A percentile compares a stretch with the other conserved stretches of the same genome.
Conservation (phyloP, 306 rosid genomes). For the Albizia julibrissin region DNA sequence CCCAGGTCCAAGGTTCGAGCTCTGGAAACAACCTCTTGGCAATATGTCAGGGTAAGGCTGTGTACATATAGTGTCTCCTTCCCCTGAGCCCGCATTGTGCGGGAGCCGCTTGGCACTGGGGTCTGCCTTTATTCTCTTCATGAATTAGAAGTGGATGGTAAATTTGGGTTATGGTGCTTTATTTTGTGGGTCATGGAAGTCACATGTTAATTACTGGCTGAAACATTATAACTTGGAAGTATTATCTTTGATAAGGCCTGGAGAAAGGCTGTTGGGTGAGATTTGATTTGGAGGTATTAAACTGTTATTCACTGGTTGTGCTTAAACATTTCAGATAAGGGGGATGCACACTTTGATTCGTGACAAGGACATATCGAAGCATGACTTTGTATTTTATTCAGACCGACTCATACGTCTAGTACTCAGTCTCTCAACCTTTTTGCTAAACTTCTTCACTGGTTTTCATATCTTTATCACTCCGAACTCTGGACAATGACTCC, state of each 20-base stretch:
- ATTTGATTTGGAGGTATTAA: conserved; percentile 16
- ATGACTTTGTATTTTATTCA: conserved; percentile 92
- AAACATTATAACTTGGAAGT: not conserved
- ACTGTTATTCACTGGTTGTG: conserved; percentile 36
- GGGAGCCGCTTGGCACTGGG: too few species aligned
- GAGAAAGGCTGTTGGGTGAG: conserved; percentile 1
- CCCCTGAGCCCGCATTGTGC: too few species aligned
- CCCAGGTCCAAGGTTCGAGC: too few species aligned
- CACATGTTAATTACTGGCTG: not conserved
- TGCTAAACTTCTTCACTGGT: conserved; percentile 26
- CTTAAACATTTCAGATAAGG: conserved; percentile 69
- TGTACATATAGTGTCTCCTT: too few species aligned
- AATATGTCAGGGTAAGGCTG: too few species aligned
- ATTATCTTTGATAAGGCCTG: conserved; percentile 11
- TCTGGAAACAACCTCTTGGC: too few species aligned
- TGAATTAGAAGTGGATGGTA: not conserved
- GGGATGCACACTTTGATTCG: conserved; percentile 98
- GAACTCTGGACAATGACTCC: conserved; percentile 14
- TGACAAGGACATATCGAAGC: conserved; percentile 87
- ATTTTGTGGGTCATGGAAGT: conserved; percentile 1
- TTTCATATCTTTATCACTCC: conserved; percentile 20
- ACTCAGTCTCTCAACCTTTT: conserved; percentile 30
- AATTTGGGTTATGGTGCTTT: not conserved
- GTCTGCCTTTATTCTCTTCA: too few species aligned
- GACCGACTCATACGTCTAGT: conserved; percentile 97